Evolutionary conservation across 202 grass and related monocot genomes (phyloP).

Genomic region (Tripidium arundinaceum): DNA sequence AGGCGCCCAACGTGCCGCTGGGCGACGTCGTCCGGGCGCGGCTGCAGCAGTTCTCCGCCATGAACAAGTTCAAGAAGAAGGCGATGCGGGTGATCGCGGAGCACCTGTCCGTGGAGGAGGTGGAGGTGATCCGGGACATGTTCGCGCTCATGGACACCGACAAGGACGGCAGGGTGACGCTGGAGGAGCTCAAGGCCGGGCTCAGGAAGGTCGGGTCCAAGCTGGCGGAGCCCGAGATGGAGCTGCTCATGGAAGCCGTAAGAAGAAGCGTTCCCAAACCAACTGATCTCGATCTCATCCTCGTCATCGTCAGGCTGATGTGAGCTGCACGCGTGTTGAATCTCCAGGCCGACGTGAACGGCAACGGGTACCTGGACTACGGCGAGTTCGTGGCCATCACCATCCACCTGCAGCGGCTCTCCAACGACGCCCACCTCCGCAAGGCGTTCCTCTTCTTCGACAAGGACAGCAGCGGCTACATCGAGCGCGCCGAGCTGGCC

Average conservation of each 20-base stretch:
- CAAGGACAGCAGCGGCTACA: conserved; percentile 78
- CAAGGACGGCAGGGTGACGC: conserved; percentile 66
- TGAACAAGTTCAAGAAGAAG: conserved; percentile 99
- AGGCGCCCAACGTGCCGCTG: conserved; percentile 64
- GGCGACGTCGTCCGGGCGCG: conserved; percentile 79
- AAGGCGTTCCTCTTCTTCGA: conserved; percentile 94
- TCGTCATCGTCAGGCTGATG: too few relatives aligned
- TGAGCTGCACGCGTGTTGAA: too few relatives aligned
- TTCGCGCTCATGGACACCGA: conserved; percentile 89
- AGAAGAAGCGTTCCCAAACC: background rate
- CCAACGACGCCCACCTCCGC: conserved; percentile 88
- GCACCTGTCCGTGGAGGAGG: conserved; percentile 86
- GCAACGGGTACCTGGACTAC: conserved; percentile 94
- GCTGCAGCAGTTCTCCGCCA: conserved; percentile 86
- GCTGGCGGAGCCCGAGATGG: conserved; percentile 85
- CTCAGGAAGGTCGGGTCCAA: conserved; percentile 81
- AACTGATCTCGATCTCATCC: too few relatives aligned
- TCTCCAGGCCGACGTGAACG: conserved; percentile 71
- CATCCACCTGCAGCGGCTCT: conserved; percentile 90
- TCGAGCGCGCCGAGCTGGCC: conserved; percentile 65
- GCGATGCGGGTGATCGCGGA: conserved; percentile 93
- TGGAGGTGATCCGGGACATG: conserved; percentile 88
- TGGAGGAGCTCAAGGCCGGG: conserved; percentile 71
- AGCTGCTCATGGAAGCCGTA: conserved; percentile 97
- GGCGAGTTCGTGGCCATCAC: conserved; percentile 90